A percentile compares a stretch with the other conserved stretches of the same genome.
phyloP scores from a whole-genome alignment of 257 asterid genomes.

The Ballota nigra region DNA sequence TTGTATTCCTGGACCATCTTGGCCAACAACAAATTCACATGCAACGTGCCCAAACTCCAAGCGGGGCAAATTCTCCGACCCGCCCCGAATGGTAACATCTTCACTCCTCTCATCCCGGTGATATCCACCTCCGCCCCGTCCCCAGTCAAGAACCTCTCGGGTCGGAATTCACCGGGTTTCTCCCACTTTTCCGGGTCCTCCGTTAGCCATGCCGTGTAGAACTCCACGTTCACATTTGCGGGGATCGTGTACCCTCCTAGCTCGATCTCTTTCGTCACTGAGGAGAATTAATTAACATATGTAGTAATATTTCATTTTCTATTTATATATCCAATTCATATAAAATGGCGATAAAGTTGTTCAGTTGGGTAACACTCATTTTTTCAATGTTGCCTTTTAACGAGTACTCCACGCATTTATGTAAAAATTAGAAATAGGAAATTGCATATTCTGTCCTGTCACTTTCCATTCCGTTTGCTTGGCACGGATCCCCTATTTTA shows the following conservation, averaged over 20 bases:
- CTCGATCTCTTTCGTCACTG: slow-evolving; percentile 57
- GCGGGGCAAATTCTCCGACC: slow-evolving; percentile 98
- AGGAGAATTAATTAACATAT: no score
- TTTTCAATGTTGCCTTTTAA: no score
- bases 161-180: slow-evolving; percentile 62
- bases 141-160: slow-evolving; percentile 78
- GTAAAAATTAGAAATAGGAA: no score
- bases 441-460: no score
- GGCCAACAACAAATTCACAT: slow-evolving; percentile 64
- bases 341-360: background rate
- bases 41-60: slow-evolving; percentile 79
- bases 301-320: no score
- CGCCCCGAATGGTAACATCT: slow-evolving; percentile 92
- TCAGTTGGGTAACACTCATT: background rate
- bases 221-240: slow-evolving; percentile 64
- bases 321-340: no score
- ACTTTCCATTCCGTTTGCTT: no score
- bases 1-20: slow-evolving; percentile 79
- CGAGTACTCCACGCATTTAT: background rate
- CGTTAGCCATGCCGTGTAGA: slow-evolving; percentile 90
- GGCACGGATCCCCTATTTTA: no score
- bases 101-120: slow-evolving; percentile 78
- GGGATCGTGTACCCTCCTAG: slow-evolving; percentile 90
- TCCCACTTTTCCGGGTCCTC: slow-evolving; percentile 76
- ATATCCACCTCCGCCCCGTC: slow-evolving; percentile 89